Conservation (phyloP, 1,284 basidiomycete genomes). For the Agaricales sp. region DNA sequence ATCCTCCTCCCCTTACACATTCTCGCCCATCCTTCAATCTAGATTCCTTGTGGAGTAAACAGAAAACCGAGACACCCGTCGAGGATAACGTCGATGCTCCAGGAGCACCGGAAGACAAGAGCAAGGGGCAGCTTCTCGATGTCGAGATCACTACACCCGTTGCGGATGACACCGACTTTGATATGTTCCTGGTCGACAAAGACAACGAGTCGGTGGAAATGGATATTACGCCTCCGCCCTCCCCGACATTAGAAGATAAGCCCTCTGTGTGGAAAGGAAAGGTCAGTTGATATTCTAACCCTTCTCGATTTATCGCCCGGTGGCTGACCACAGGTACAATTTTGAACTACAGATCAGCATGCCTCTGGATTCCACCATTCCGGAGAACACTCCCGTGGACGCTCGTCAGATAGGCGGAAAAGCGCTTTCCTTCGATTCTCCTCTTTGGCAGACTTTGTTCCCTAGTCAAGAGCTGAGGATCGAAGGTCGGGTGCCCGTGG, state of each 20-base stretch:
- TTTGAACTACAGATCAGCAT: conserved; percentile 47
- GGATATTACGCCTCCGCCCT: neutral
- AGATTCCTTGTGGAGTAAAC: conserved; percentile 54
- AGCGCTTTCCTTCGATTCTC: conserved; percentile 38
- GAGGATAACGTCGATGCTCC: conserved; percentile 19
- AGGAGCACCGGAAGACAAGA: conserved; percentile 29
- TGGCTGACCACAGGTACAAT: conserved; percentile 9
- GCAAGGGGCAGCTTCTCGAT: neutral
- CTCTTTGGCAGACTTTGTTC: conserved; percentile 64
- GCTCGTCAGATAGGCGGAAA: conserved; percentile 69
- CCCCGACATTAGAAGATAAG: conserved; percentile 38
- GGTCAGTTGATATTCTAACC: conserved; percentile 28
- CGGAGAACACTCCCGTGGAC: conserved; percentile 52
- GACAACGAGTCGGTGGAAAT: conserved; percentile 15
- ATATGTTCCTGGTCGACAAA: conserved; percentile 67
- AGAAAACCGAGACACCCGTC: conserved; percentile 19
- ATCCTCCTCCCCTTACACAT: conserved; percentile 28
- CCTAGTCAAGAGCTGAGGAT: conserved; percentile 57
- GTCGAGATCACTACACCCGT: conserved; percentile 16
- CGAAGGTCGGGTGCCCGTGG: conserved; percentile 73
- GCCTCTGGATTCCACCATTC: conserved; percentile 62
- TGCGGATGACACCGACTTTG: conserved; percentile 68
- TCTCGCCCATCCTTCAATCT: conserved; percentile 53
- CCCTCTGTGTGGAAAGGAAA: conserved; percentile 63
- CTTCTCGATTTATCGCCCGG: conserved; percentile 5